Evolutionary conservation across 2,329 filamentous ascomycete genomes (phyloP), one percentile per base, ranked within the genome.

Genomic region (Neobulgaria alba): DNA sequence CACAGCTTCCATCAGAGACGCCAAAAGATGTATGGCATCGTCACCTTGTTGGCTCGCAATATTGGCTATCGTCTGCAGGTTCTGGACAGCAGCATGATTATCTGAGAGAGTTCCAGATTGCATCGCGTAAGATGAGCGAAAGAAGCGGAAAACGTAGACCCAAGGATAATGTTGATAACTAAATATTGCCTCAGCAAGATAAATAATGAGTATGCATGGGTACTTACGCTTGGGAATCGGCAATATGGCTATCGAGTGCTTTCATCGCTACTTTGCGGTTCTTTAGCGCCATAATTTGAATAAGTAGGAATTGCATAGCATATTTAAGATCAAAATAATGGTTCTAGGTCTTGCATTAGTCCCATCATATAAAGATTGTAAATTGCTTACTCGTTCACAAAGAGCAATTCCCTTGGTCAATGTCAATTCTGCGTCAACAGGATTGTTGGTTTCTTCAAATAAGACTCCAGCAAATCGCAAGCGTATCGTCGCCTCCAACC

Each of bases 131-230:
- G 81, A 77, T 0, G 81, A 76, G 49, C 85, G 83, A 10, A 89
- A 63, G 33, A 90, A 77, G 5, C 83, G 77, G 53, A 89, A 83
- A 0, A 80, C 81, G 57, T 89, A 90, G 12, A 81, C 71, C 85
- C 85, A 90, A 36, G 78, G 73, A 7, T 72, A 66, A 51, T 84
- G 79, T 56, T 79, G 77, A 54, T 77, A 79, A 37, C 62, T 64
- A 37, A 26, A 10, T 10, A 34, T 15, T 18, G 9, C 18, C 52
- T 19, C 50, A 41, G n/a, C 10, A 16, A 23, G 36, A 30, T 20
- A 4, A 7, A 12, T 23, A 23, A 12, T 36, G 19, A 35, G 42
- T 21, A 31, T 16, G 21, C 3, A 14, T 14, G 12, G 32, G 32
- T 18, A 61, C 75, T 54, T 64, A 81, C 65, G 78, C 73, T 58